Conservation (phyloP, 1,139 yeast genomes). For the Protomyces macrosporus region DNA sequence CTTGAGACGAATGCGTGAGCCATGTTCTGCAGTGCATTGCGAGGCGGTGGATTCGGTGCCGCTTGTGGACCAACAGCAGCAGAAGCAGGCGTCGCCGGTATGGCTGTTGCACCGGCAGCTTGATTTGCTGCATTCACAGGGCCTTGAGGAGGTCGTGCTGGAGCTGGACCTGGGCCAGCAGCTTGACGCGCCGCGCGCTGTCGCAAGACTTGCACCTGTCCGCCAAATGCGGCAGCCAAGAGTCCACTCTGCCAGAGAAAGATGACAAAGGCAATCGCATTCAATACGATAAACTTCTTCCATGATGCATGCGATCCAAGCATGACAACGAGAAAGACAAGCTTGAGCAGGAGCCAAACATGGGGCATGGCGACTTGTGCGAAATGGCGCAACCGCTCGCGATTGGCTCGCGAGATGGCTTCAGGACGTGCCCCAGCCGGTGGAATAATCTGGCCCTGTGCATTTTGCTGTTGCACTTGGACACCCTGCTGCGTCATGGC, state of each 20-base stretch:
- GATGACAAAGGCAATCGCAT: conserved; percentile 6
- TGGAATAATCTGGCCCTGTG: neutral
- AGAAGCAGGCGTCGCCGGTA: neutral
- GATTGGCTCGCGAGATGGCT: neutral
- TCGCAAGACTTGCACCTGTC: neutral
- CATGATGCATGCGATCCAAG: conserved; percentile 9
- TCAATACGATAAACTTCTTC: conserved; percentile 9
- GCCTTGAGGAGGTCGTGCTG: neutral
- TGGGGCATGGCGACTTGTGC: conserved; percentile 6
- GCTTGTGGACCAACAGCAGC: neutral
- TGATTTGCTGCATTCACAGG: neutral
- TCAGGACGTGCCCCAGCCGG: neutral
- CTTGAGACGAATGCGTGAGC: conserved; percentile 3
- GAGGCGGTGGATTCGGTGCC: neutral
- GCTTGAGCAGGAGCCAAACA: conserved; percentile 16
- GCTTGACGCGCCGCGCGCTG: neutral
- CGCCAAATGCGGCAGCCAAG: neutral
- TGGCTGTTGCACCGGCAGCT: neutral
- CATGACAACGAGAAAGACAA: conserved; percentile 19
- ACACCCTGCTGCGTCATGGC: conserved; percentile 23
- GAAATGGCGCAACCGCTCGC: neutral
- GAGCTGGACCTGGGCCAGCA: neutral
- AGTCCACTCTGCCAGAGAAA: conserved; percentile 25
- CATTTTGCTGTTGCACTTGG: neutral
- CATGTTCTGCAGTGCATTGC: neutral